These are phyloP conservation scores for Endocarpon pusillum DNA, from an alignment of 495 filamentous ascomycete genomes.

Conservation along the genomic window DNA sequence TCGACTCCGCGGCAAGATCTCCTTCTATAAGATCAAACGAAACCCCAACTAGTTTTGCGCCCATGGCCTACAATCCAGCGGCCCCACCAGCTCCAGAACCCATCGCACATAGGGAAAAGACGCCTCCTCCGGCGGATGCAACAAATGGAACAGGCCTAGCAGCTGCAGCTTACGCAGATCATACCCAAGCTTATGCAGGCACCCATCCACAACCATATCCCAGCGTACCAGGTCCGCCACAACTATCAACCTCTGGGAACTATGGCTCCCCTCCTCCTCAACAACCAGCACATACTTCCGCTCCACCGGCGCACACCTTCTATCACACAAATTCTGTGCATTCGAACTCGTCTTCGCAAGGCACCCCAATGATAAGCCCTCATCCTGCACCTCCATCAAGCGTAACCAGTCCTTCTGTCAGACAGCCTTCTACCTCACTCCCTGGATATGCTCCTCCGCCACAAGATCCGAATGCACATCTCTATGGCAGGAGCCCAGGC, in stretches of 20 bases:
- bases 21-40: slow-evolving; percentile 18
- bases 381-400: too few species aligned
- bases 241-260: slow-evolving; percentile 1
- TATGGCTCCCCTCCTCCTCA: slow-evolving; percentile 17
- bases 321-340: too few species aligned
- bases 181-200: slow-evolving; percentile 21
- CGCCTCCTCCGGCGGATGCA: slow-evolving; percentile 63
- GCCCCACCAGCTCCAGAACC: slow-evolving; percentile 73
- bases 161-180: slow-evolving; percentile 49
- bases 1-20: slow-evolving; percentile 13
- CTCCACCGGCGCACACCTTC: too few species aligned
- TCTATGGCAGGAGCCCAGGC: slow-evolving; percentile 16
- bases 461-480: slow-evolving; percentile 28
- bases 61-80: slow-evolving; percentile 82
- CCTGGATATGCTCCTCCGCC: slow-evolving; percentile 31
- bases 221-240: slow-evolving; percentile 8
- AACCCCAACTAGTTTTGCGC: slow-evolving; percentile 36
- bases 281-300: slow-evolving; percentile 15
- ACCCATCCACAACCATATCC: slow-evolving; percentile 11
- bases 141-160: slow-evolving; percentile 52
- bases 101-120: slow-evolving; percentile 74
- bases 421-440: too few species aligned
- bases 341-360: too few species aligned
- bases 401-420: too few species aligned
- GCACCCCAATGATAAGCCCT: too few species aligned